Evolutionary conservation across 2,329 filamentous ascomycete genomes (phyloP).

Genomic region (Pleomassaria siparia): DNA sequence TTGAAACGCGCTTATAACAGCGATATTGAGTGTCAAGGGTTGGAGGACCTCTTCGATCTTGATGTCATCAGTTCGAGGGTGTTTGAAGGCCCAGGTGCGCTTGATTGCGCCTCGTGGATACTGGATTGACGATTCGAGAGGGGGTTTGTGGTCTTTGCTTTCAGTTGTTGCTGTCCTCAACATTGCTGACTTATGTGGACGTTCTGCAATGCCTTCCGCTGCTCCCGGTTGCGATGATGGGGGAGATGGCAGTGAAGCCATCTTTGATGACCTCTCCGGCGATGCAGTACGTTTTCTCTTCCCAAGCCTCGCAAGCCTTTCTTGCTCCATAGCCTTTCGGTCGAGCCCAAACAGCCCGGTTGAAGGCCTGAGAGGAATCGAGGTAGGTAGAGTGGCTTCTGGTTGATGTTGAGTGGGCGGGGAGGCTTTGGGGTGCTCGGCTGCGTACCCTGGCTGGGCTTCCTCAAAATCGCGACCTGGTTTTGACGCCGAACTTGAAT

Average conservation of each 20-base stretch:
- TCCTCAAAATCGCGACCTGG: background rate
- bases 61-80: constrained; percentile 70
- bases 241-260: background rate
- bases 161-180: too few relatives aligned
- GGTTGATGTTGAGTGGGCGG: background rate
- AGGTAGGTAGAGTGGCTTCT: background rate
- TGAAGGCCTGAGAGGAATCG: background rate
- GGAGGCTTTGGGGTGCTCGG: background rate
- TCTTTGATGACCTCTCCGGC: constrained; percentile 30
- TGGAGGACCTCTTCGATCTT: constrained; percentile 87
- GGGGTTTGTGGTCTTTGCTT: background rate
- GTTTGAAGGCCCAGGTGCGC: constrained; percentile 74
- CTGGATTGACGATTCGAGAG: constrained; percentile 23
- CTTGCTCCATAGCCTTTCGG: constrained; percentile 81
- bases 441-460: background rate
- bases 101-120: constrained; percentile 70
- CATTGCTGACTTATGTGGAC: too few relatives aligned
- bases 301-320: constrained; percentile 69
- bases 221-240: background rate
- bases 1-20: constrained; percentile 82
- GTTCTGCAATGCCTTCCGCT: background rate
- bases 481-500: background rate
- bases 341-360: constrained; percentile 60
- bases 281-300: constrained; percentile 62
- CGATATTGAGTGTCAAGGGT: constrained; percentile 68